A percentile compares a stretch with the other conserved stretches of the same genome.
These are phyloP conservation scores for Akanthomyces dipterigenus DNA, from an alignment of 2,329 filamentous ascomycete species.

Conservation along the genomic window DNA sequence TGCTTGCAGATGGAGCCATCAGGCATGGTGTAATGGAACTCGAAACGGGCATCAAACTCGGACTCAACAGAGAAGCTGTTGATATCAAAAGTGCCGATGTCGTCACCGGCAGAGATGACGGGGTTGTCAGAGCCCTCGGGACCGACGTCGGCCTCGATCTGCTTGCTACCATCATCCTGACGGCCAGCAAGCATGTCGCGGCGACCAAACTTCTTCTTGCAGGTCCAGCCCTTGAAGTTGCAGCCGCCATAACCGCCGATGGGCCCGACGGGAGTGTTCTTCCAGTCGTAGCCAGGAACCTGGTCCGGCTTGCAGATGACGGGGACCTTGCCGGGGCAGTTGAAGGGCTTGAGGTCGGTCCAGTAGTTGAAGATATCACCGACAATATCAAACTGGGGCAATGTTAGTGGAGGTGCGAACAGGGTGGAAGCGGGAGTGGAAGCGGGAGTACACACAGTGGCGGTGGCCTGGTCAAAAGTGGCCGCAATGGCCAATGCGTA, in stretches of 20 bases:
- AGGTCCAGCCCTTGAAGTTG: conserved; percentile 66
- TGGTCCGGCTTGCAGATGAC: conserved; percentile 72
- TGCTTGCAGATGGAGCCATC: conserved; percentile 80
- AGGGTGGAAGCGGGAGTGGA: too few species aligned
- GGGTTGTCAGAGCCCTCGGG: conserved; percentile 27
- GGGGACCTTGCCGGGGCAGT: conserved; percentile 63
- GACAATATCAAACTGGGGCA: conserved; percentile 12
- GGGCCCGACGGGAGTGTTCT: conserved; percentile 50
- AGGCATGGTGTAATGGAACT: conserved; percentile 83
- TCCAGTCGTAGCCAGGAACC: conserved; percentile 65
- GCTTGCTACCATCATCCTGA: conserved; percentile 49
- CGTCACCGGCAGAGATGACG: conserved; percentile 24
- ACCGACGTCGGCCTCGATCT: conserved; percentile 50
- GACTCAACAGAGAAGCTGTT: conserved; percentile 64
- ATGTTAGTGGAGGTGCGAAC: conserved; percentile 12
- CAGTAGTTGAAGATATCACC: conserved; percentile 16
- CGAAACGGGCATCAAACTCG: conserved; percentile 69
- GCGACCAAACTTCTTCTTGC: conserved; percentile 52
- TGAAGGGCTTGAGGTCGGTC: conserved; percentile 43
- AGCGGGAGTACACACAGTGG: conserved; percentile 30
- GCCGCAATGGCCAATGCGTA: conserved; percentile 44
- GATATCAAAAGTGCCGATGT: conserved; percentile 61
- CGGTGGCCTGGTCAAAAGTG: conserved; percentile 42
- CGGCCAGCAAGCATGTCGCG: conserved; percentile 46
- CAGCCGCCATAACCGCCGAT: conserved; percentile 67